Conservation (phyloP, 352 stramenopile species). For the Globisporangium perplexum region DNA sequence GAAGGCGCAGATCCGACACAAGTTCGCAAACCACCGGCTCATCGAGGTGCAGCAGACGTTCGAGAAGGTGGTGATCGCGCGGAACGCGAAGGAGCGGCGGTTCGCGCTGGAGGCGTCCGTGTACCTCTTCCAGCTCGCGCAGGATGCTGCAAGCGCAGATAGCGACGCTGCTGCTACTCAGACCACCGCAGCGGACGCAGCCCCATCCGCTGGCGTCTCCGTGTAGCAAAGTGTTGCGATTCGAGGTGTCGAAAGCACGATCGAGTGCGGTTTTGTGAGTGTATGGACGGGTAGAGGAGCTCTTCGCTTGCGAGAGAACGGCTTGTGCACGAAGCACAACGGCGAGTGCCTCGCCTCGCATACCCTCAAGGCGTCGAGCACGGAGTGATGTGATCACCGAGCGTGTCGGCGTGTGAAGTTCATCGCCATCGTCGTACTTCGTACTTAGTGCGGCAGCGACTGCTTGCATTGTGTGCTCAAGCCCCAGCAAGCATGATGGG, state of each 20-base stretch:
- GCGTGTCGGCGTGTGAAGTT: no score
- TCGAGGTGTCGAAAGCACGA: not conserved
- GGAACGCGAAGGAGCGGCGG: conserved; percentile 38
- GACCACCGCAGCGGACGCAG: conserved; percentile 3
- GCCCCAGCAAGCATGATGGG: no score
- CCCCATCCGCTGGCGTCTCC: not conserved
- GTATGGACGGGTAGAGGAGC: no score
- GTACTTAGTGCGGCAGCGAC: no score
- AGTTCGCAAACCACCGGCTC: conserved; percentile 55
- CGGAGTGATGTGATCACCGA: no score
- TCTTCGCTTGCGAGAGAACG: no score
- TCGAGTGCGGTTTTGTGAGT: no score
- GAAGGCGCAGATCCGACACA: conserved; percentile 32
- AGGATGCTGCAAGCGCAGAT: conserved; percentile 22
- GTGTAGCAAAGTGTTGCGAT: conserved; percentile 1
- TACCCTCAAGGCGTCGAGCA: no score
- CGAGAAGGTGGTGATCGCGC: conserved; percentile 53
- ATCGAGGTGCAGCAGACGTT: conserved; percentile 65
- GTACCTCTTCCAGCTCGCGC: conserved; percentile 60
- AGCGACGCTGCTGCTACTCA: conserved; percentile 5
- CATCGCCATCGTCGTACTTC: no score
- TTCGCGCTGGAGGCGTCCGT: conserved; percentile 50
- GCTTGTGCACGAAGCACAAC: no score
- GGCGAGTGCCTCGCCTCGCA: no score
- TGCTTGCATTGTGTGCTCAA: no score